A percentile compares a stretch with the other conserved stretches of the same genome.
These are phyloP conservation scores for Hortaea werneckii DNA, from an alignment of 2,329 filamentous ascomycete genomes.

Conservation along the genomic window DNA sequence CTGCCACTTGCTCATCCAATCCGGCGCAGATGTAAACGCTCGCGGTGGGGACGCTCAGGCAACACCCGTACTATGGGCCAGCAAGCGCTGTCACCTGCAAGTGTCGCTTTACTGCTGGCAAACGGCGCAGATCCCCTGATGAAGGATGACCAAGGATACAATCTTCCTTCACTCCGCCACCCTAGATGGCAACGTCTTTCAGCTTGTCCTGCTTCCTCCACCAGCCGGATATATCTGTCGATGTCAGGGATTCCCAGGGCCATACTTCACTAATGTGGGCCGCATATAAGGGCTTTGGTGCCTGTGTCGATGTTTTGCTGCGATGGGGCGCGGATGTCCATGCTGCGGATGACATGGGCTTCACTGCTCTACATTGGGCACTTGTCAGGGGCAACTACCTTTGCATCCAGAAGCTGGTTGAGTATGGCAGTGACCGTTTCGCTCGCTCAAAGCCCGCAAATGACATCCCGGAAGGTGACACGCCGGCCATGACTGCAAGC, in stretches of 20 bases:
- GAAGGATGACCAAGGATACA: slow-evolving; percentile 92
- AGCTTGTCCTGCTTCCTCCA: slow-evolving; percentile 87
- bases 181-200: slow-evolving; percentile 88
- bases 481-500: slow-evolving; percentile 69
- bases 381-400: slow-evolving; percentile 83
- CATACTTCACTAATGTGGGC: slow-evolving; percentile 98
- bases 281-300: slow-evolving; percentile 91
- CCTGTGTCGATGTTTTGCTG: slow-evolving; percentile 83
- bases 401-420: slow-evolving; percentile 86
- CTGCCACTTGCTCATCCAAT: slow-evolving; percentile 85
- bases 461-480: slow-evolving; percentile 60
- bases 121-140: slow-evolving; percentile 87
- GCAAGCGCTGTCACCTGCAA: slow-evolving; percentile 93
- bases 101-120: slow-evolving; percentile 86
- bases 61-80: slow-evolving; percentile 92
- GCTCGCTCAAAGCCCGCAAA: slow-evolving; percentile 56
- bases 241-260: slow-evolving; percentile 77
- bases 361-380: slow-evolving; percentile 93
- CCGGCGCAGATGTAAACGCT: slow-evolving; percentile 81
- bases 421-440: slow-evolving; percentile 91
- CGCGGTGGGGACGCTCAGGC: slow-evolving; percentile 93
- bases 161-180: slow-evolving; percentile 93
- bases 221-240: slow-evolving; percentile 79
- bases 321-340: slow-evolving; percentile 94
- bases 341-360: slow-evolving; percentile 79